These are phyloP conservation scores for Cytospora piceicola DNA, from an alignment of 2,329 filamentous ascomycete genomes.

Conservation along the genomic window DNA sequence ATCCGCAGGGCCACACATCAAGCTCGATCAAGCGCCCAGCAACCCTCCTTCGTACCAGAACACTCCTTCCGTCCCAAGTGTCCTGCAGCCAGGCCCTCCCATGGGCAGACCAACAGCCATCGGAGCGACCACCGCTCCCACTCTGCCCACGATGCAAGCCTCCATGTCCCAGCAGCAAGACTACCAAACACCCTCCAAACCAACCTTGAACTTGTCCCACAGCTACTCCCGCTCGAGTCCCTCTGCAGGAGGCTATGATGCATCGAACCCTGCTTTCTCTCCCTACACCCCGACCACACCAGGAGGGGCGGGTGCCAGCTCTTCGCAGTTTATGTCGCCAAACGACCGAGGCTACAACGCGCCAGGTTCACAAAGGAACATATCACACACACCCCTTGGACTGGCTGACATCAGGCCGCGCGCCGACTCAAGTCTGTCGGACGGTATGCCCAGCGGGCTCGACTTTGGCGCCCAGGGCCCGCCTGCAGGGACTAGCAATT, in stretches of 20 bases:
- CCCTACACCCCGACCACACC: conserved; percentile 69
- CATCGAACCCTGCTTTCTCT: conserved; percentile 50
- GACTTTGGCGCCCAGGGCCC: conserved; percentile 69
- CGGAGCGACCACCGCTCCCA: conserved; percentile 50
- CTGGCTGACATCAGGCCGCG: conserved; percentile 89
- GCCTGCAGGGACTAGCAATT: conserved; percentile 81
- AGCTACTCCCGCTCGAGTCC: conserved; percentile 86
- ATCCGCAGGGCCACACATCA: conserved; percentile 51
- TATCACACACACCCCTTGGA: conserved; percentile 85
- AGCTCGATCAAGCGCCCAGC: conserved; percentile 50
- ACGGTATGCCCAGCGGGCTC: conserved; percentile 65
- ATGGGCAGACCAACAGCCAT: conserved; percentile 37
- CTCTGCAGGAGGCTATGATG: conserved; percentile 58
- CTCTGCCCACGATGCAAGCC: conserved; percentile 52
- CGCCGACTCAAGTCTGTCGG: conserved; percentile 78
- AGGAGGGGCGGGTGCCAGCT: conserved; percentile 53
- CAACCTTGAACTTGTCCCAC: conserved; percentile 68
- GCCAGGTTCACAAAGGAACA: conserved; percentile 61
- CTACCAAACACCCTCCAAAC: conserved; percentile 67
- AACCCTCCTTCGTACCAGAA: conserved; percentile 46
- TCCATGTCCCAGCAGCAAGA: conserved; percentile 52
- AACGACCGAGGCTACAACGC: conserved; percentile 59
- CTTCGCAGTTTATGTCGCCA: conserved; percentile 68
- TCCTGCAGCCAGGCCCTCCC: conserved; percentile 59
- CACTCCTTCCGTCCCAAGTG: conserved; percentile 56